These are phyloP conservation scores for Begonia peltatifolia DNA, from an alignment of 306 rosid species.

Conservation along the genomic window DNA sequence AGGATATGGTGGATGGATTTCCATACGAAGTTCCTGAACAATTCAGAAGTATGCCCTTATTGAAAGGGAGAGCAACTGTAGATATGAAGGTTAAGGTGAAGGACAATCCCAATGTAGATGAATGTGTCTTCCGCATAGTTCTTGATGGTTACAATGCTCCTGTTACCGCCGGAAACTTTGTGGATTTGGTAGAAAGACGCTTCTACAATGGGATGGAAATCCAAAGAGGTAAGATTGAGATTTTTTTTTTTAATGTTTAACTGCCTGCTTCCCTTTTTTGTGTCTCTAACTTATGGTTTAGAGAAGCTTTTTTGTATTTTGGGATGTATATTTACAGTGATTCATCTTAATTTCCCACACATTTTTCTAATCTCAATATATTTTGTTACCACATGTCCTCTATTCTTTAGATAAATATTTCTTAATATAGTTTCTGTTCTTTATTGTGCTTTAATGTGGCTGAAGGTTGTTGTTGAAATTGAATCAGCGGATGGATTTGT, in stretches of 20 bases:
- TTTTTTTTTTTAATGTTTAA: no score
- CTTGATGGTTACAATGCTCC: constrained; percentile 95
- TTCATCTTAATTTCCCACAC: no score
- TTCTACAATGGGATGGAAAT: constrained; percentile 97
- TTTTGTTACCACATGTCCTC: no score
- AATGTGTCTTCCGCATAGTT: constrained; percentile 78
- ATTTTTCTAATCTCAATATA: no score
- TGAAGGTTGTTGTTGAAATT: constrained; percentile 10
- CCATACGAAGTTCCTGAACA: constrained; percentile 88
- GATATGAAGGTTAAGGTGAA: constrained; percentile 98
- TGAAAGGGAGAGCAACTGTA: constrained; percentile 94
- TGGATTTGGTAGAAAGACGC: constrained; percentile 85
- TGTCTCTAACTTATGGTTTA: no score
- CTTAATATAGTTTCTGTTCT: not conserved
- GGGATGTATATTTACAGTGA: no score
- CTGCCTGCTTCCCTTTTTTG: no score
- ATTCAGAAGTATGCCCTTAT: constrained; percentile 63
- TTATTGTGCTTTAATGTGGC: not conserved
- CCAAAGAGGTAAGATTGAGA: constrained; percentile 57
- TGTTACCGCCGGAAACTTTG: constrained; percentile 82
- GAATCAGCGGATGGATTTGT: constrained; percentile 88
- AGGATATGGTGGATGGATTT: constrained; percentile 95
- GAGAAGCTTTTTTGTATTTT: no score
- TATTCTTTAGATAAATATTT: no score
- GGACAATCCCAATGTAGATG: constrained; percentile 75